Evolutionary conservation across 2,329 filamentous ascomycete species (phyloP), one percentile per base, ranked within the genome.

Genomic region (Coniochaeta prunicola): DNA sequence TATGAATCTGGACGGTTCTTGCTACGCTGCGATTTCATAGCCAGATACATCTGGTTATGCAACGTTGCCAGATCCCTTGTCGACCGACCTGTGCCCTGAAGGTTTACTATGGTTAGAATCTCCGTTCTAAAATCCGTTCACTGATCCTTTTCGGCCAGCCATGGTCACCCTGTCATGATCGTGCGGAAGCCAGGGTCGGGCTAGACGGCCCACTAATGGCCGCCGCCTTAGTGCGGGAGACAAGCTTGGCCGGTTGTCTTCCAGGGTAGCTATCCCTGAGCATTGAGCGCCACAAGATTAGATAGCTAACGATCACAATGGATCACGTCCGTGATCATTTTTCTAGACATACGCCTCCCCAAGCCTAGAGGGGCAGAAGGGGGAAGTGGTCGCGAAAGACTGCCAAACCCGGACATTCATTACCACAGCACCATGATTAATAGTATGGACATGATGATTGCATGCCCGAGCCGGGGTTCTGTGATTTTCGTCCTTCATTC

Each of bases 211-310:
- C 17, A 40, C 36, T n/a, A n/a, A n/a, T 38, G 45, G n/a, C 21
- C 26, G 6, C 2, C 24, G 9, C 45, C 24, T 6, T 50, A 50
- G 45, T 50, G 45, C 45, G 45, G 45, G 45, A 50, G 24, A 24
- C 19, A 24, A 45, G 40, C 40, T 45, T 50, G 26, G 45, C 45
- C 21, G 45, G 45, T 26, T 30, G 21, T 50, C 24, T 50, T 50
- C 24, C 45, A 13, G 45, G 45, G 24, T 30, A 50, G 45, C 45
- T 17, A 50, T 30, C 24, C 24, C 53, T 55, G 30, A 63, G 61
- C 60, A 62, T 64, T 62, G 63, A 60, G 61, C 60, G 63, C 60
- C 63, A 60, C 62, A 31, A 64, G 63, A 64, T 65, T 63, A 61
- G 61, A 62, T 59, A 63, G 61, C 58, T 58, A 61, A 59, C 42